A percentile compares a stretch with the other conserved stretches of the same genome.
Evolutionary conservation across 108 stramenopile species (phyloP).

Genomic region (Pseudonitzschia multistriata): DNA sequence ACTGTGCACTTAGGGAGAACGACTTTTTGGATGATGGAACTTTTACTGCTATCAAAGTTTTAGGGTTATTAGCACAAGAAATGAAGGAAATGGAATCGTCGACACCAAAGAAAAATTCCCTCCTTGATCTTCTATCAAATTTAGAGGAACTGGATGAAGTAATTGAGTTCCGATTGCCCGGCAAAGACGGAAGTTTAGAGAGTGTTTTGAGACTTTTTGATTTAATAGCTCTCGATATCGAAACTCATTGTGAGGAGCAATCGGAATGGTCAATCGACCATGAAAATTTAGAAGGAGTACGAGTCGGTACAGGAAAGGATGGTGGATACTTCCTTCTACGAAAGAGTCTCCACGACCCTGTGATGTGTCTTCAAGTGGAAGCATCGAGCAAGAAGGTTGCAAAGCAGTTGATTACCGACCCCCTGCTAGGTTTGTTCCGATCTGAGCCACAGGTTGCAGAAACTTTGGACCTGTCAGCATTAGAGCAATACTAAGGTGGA

Average conservation of each 20-base stretch:
- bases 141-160: slow-evolving; percentile 68
- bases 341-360: slow-evolving; percentile 81
- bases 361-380: slow-evolving; percentile 81
- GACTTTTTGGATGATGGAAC: slow-evolving; percentile 86
- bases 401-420: slow-evolving; percentile 35
- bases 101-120: slow-evolving; percentile 15
- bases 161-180: slow-evolving; percentile 58
- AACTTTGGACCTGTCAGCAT: slow-evolving; percentile 2
- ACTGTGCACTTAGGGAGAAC: slow-evolving; percentile 78
- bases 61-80: slow-evolving; percentile 40
- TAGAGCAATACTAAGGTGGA: background rate
- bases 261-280: slow-evolving; percentile 61
- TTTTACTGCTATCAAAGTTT: slow-evolving; percentile 79
- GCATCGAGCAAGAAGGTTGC: slow-evolving; percentile 47
- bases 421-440: slow-evolving; percentile 39
- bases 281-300: slow-evolving; percentile 78
- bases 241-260: slow-evolving; percentile 29
- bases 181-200: slow-evolving; percentile 58
- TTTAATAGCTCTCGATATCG: slow-evolving; percentile 38
- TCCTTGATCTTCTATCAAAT: slow-evolving; percentile 61
- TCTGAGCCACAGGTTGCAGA: background rate
- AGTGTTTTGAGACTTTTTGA: slow-evolving; percentile 54
- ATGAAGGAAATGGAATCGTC: background rate
- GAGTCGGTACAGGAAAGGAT: slow-evolving; percentile 50
- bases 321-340: slow-evolving; percentile 84